Conservation (phyloP, 2,329 filamentous ascomycete species). For the Passalora sequoiae region DNA sequence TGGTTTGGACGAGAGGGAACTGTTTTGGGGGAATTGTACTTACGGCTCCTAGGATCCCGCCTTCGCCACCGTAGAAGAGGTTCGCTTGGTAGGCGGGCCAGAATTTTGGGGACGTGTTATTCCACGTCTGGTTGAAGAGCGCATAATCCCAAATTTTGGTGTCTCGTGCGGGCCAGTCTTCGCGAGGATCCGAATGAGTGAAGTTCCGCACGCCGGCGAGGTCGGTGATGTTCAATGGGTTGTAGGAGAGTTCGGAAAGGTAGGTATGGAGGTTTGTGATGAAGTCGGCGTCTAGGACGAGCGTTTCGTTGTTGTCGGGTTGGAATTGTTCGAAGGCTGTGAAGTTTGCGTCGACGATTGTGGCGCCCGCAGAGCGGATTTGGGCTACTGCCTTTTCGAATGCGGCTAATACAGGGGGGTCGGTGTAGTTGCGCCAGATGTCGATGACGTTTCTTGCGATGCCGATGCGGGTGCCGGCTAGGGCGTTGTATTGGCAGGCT, state of each 20-base stretch:
- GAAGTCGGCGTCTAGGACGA: slow-evolving; percentile 57
- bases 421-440: slow-evolving; percentile 28
- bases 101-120: slow-evolving; percentile 54
- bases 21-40: too few relatives aligned
- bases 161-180: slow-evolving; percentile 59
- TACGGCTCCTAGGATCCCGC: slow-evolving; percentile 60
- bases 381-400: slow-evolving; percentile 16
- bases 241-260: slow-evolving; percentile 51
- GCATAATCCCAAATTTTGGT: slow-evolving; percentile 53
- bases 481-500: slow-evolving; percentile 49
- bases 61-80: slow-evolving; percentile 52
- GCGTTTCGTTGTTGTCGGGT: slow-evolving; percentile 37
- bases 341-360: slow-evolving; percentile 22
- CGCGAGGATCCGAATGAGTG: slow-evolving; percentile 49
- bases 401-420: slow-evolving; percentile 44
- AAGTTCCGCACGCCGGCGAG: slow-evolving; percentile 52
- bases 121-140: slow-evolving; percentile 48
- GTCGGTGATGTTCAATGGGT: slow-evolving; percentile 52
- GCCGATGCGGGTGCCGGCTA: slow-evolving; percentile 55
- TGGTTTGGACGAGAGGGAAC: too few relatives aligned
- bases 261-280: slow-evolving; percentile 53
- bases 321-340: slow-evolving; percentile 36
- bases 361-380: slow-evolving; percentile 17
- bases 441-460: slow-evolving; percentile 57
- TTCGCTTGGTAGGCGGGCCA: slow-evolving; percentile 53